phyloP scores from a whole-genome alignment of 176 grass and related monocot species.

The Melocanna baccifera region DNA sequence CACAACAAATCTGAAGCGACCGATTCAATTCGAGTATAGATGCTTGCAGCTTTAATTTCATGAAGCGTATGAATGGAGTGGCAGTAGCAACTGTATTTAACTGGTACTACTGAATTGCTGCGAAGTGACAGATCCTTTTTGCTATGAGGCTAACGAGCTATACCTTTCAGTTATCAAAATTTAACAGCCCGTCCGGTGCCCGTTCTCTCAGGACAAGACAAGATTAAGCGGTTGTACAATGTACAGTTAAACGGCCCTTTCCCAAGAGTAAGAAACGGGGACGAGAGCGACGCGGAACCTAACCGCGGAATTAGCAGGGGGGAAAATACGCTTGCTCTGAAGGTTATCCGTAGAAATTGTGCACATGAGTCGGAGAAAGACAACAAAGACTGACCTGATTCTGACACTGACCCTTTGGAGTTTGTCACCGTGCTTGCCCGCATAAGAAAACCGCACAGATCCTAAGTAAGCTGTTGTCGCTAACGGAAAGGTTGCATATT shows the following conservation, averaged over 20 bases:
- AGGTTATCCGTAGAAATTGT: background rate
- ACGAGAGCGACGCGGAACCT: slow-evolving; percentile 31
- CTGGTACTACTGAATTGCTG: background rate
- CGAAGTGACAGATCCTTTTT: background rate
- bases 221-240: background rate
- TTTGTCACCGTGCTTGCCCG: background rate
- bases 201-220: background rate
- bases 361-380: slow-evolving; percentile 9
- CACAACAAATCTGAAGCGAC: background rate
- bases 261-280: background rate
- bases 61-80: background rate
- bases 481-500: background rate
- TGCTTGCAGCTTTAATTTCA: background rate
- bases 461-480: background rate
- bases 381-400: background rate
- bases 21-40: background rate
- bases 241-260: slow-evolving; percentile 23
- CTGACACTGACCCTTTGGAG: background rate
- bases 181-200: background rate
- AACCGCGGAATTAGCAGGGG: slow-evolving; percentile 6
- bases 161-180: background rate
- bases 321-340: background rate
- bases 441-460: background rate
- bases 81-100: background rate
- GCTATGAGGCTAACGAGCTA: background rate